Evolutionary conservation across 208 protist genomes (phyloP), one percentile per base, ranked within the genome.

Genomic region (Wallacemonas collosoma): DNA sequence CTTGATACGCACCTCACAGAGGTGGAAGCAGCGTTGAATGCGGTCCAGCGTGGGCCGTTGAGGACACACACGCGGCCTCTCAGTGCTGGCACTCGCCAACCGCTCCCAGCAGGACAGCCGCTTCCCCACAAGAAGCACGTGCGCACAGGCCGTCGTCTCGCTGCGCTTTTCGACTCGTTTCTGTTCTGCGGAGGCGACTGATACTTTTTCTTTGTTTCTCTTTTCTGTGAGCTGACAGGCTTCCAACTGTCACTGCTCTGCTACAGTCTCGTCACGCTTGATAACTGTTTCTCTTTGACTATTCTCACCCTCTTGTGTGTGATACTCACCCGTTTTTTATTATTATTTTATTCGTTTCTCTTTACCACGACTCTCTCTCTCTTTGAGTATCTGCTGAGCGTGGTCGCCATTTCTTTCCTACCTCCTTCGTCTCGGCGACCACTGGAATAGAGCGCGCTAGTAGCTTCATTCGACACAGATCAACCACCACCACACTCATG

Each of bases 1-100:
- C 57, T 84, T 57, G 38, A 54, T n/a, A n/a, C 51, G 14, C 51
- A 56, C 51, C 51, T 9, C 15, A 6, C 51, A 7, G 51, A 56
- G 4, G n/a, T 56, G 14, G 15, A 26, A 26, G 26, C 26, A 26
- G 26, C 26, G 26, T 26, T 26, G 26, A 26, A 26, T 26, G 26
- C 26, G 26, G 26, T 26, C 26, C 26, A 26, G 26, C 26, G 26
- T 26, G 26, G 26, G 26, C 26, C 26, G 26, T 26, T 26, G 26
- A 26, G 26, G 26, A 26, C 26, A 26, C 26, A 26, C 26, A 50
- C 45, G 45, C 45, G 45, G 45, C 12, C 45, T 50, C 6, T 6
- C 6, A 12, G 45, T 50, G 8, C 6, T 50, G 8, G 8, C 8
- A 50, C 8, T 50, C 6, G 45, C 45, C 8, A 14, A 6, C 6